phyloP scores from a whole-genome alignment of 192 early-diverging fungal genomes.

The Linnemannia schmuckeri region DNA sequence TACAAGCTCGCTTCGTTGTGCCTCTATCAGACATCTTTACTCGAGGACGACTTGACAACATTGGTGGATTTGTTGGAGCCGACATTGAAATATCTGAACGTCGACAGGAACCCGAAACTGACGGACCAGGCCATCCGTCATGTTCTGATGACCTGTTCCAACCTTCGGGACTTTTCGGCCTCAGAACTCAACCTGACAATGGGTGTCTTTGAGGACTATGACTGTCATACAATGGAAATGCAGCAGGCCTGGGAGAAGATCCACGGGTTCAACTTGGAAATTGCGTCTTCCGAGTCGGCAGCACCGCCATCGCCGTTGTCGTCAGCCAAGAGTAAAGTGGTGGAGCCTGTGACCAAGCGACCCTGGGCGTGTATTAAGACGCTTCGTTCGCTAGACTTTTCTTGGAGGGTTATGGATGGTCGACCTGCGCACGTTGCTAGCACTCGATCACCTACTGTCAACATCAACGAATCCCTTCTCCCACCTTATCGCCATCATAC shows the following conservation, averaged over 20 bases:
- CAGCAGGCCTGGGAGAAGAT: not conserved
- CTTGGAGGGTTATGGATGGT: constrained; percentile 12
- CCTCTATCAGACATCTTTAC: not conserved
- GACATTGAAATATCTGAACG: constrained; percentile 19
- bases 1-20: constrained; percentile 19
- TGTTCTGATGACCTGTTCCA: constrained; percentile 31
- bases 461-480: not conserved
- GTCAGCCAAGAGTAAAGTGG: not conserved
- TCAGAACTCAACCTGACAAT: constrained; percentile 30
- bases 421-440: not conserved
- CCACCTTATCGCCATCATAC: not conserved
- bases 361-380: constrained; percentile 8
- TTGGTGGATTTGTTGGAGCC: constrained; percentile 6
- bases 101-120: constrained; percentile 16
- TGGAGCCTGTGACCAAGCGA: not conserved
- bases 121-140: constrained; percentile 22
- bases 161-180: constrained; percentile 13
- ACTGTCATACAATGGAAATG: not conserved
- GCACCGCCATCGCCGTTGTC: not conserved
- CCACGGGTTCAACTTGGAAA: not conserved
- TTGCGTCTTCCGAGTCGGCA: not conserved
- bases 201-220: constrained; percentile 23
- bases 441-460: not conserved
- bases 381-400: constrained; percentile 8
- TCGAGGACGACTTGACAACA: constrained; percentile 8